These are phyloP conservation scores for Myotisia sp. DNA, from an alignment of 2,329 filamentous ascomycete genomes.

Conservation along the genomic window DNA sequence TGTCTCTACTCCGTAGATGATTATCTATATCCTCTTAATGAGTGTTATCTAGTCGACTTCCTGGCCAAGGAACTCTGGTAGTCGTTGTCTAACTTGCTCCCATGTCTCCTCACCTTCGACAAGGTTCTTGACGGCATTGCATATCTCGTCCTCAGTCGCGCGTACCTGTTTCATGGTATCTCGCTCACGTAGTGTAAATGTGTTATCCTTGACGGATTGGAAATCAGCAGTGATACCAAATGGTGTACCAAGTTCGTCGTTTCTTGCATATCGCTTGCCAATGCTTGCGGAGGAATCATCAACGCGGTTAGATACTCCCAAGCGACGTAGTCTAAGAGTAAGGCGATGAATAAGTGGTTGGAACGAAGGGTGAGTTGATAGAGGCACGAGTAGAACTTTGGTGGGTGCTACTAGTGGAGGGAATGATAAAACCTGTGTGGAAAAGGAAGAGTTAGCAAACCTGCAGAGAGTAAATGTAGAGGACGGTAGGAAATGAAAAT, in stretches of 20 bases:
- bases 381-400: constrained; percentile 82
- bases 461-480: neutral
- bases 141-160: constrained; percentile 63
- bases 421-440: constrained; percentile 54
- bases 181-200: constrained; percentile 75
- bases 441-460: constrained; percentile 1
- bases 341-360: constrained; percentile 59
- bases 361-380: constrained; percentile 71
- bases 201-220: constrained; percentile 77
- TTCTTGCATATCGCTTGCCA: constrained; percentile 85
- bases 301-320: constrained; percentile 68
- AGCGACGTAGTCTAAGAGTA: constrained; percentile 58
- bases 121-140: constrained; percentile 54
- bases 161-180: constrained; percentile 87
- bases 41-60: constrained; percentile 34
- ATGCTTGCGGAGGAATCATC: constrained; percentile 87
- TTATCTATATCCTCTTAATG: too few species aligned
- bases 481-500: neutral
- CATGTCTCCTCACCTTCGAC: constrained; percentile 50
- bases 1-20: too few species aligned
- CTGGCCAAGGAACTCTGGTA: constrained; percentile 76
- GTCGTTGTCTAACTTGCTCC: constrained; percentile 57
- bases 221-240: constrained; percentile 92
- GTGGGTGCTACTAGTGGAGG: constrained; percentile 72
- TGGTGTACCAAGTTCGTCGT: constrained; percentile 89